Base-by-base conservation (phyloP, 345 rosid species). In the Eucalyptus victrix region DNA sequence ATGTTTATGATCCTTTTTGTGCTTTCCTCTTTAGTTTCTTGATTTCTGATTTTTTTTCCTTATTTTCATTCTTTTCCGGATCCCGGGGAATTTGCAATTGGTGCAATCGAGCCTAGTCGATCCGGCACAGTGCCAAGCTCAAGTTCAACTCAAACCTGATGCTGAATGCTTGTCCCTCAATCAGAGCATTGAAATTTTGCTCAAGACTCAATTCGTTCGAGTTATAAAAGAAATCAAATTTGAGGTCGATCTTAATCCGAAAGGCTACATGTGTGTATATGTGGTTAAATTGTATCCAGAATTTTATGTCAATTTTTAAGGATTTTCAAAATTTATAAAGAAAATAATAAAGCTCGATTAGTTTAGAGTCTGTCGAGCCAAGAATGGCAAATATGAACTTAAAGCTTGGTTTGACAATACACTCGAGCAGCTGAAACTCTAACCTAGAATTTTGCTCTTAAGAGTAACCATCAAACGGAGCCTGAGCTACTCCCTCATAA, bases 61-160 rank as follows among this genome's bases (percentile, higher is more conserved):
- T 4, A 16, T 18, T 34, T 69, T 69, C 44, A 9, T 69, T 69
- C 26, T 34, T 69, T 69, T 18, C 4, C 0, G 0, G 0, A 34
- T 1, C 4, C 7, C 0, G 0, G 4, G 80, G 10, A 69, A 69
- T 32, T 69, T 69, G 34, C 42, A 3, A 9, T 2, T 12, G 0
- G 12, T 17, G 80, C 34, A 17, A 17, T 69, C 24, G 7, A 34
- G 24, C 7, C 7, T 0, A 18, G 24, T 34, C 8, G 1, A 34
- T 72, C 8, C 1, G 2, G 8, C 15, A 6, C 1, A 0, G 0
- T 40, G 83, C 45, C 8, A 10, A 6, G 28, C 45, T 34, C 26
- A 0, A 69, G 7, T 15, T 69, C 0, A 0, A 18, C 26, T 69
- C 7, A 11, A 0, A 34, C 80, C 24, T 21, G 0, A 9, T 5